Evolutionary conservation across 805 yeast species (phyloP).

Genomic region (Candida fluviatilis): DNA sequence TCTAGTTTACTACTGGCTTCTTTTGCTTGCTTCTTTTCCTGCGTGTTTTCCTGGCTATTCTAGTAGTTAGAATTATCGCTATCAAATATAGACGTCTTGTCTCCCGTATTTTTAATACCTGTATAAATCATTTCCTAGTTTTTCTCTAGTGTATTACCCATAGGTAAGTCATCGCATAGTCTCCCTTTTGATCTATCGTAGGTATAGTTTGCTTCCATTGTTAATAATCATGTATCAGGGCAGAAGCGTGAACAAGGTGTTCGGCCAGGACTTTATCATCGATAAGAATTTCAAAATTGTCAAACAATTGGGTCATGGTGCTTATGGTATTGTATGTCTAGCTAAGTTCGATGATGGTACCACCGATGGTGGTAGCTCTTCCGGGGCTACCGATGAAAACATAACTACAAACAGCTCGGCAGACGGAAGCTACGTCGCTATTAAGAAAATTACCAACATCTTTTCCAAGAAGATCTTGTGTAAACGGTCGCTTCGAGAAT

Average conservation of each 20-base stretch:
- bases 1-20: too few species aligned
- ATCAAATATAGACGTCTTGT: too few species aligned
- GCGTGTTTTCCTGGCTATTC: too few species aligned
- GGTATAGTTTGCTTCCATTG: too few species aligned
- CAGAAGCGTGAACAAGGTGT: constrained; percentile 36
- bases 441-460: constrained; percentile 92
- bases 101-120: too few species aligned
- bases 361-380: constrained; percentile 23
- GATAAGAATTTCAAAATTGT: constrained; percentile 85
- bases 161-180: too few species aligned
- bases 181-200: too few species aligned
- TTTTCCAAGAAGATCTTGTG: constrained; percentile 88
- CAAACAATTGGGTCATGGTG: constrained; percentile 96
- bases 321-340: constrained; percentile 94
- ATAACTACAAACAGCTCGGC: constrained; percentile 8
- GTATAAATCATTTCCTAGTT: too few species aligned
- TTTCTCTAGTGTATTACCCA: too few species aligned
- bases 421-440: constrained; percentile 63
- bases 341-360: constrained; percentile 82
- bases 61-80: too few species aligned
- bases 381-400: neutral
- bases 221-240: too few species aligned
- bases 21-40: too few species aligned
- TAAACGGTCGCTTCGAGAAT: constrained; percentile 86
- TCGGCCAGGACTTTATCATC: constrained; percentile 86